phyloP scores from a whole-genome alignment of 2,329 filamentous ascomycete genomes.

The Microthyrium microscopicum region DNA sequence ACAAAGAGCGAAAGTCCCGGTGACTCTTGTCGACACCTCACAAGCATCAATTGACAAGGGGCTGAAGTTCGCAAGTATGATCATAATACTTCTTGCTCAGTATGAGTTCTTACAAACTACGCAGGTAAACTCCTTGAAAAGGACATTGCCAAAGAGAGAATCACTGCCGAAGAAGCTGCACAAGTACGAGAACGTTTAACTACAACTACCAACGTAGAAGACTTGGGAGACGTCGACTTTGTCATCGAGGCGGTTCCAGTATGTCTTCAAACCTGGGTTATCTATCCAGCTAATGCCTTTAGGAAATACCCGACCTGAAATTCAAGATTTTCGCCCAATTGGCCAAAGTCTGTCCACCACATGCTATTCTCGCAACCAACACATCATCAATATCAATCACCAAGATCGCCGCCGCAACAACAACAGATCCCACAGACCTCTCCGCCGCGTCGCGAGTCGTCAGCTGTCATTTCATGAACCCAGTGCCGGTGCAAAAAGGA shows the following conservation, averaged over 20 bases:
- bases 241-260: slow-evolving; percentile 88
- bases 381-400: slow-evolving; percentile 98
- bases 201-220: slow-evolving; percentile 56
- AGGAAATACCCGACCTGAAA: slow-evolving; percentile 75
- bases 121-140: slow-evolving; percentile 83
- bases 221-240: slow-evolving; percentile 75
- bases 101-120: background rate
- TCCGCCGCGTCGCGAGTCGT: slow-evolving; percentile 75
- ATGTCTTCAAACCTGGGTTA: slow-evolving; percentile 4
- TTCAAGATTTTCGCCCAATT: slow-evolving; percentile 71
- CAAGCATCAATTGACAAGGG: slow-evolving; percentile 78
- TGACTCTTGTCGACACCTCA: slow-evolving; percentile 71
- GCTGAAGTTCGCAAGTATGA: slow-evolving; percentile 65
- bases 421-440: slow-evolving; percentile 59
- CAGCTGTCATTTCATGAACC: slow-evolving; percentile 98
- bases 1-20: slow-evolving; percentile 64
- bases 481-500: slow-evolving; percentile 88
- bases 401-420: slow-evolving; percentile 78
- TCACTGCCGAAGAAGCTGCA: slow-evolving; percentile 68
- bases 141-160: slow-evolving; percentile 73
- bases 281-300: background rate
- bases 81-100: background rate
- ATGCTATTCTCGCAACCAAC: slow-evolving; percentile 89
- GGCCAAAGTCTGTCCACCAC: slow-evolving; percentile 62
- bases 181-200: slow-evolving; percentile 52